Base-by-base conservation (phyloP, 202 grass and related monocot species). In the Dendrocalamus latiflorus region DNA sequence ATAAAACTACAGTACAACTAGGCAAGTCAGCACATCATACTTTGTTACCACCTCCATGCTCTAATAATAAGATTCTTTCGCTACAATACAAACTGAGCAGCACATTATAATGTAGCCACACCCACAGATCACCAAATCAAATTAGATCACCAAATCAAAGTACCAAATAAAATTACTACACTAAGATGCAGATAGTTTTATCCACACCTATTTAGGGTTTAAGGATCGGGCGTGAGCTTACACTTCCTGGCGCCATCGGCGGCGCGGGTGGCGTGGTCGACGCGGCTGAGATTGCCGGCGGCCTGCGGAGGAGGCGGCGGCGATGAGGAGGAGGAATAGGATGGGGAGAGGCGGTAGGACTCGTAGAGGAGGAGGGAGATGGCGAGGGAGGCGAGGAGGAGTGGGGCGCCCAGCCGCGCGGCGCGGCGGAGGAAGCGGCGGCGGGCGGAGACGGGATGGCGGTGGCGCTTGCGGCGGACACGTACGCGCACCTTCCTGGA, bases 321-420 rank as follows among this genome's bases (percentile, higher is more conserved):
- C n/a, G 56, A n/a, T 10, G 51, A 24, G 33, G 33, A 34, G 54
- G 72, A 26, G 1, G 58, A 34, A 4, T 1, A 54, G 42, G 21
- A 41, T 17, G 62, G 54, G 16, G n/a, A 57, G 50, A 88, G 28
- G 58, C 74, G 55, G 63, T 82, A 90, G 85, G 73, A 88, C 85
- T 95, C 90, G 17, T 87, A 87, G 62, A 90, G n/a, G 80, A 95
- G 78, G 59, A 95, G 90, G 18, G 76, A 77, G 9, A 6, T n/a
- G n/a, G 80, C 89, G 67, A 89, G 61, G 26, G 48, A 34, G 39
- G 85, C 75, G 39, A 95, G 79, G 41, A 98, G 86, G 66, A 98
- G 71, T n/a, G 92, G 72, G 17, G 72, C 85, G 83, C 87, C 90
- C 80, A 85, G 80, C 66, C 91, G 85, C 18, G 70, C 87, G 65